phyloP scores from a whole-genome alignment of 208 protist species.

The Angomonas ambiguus region DNA sequence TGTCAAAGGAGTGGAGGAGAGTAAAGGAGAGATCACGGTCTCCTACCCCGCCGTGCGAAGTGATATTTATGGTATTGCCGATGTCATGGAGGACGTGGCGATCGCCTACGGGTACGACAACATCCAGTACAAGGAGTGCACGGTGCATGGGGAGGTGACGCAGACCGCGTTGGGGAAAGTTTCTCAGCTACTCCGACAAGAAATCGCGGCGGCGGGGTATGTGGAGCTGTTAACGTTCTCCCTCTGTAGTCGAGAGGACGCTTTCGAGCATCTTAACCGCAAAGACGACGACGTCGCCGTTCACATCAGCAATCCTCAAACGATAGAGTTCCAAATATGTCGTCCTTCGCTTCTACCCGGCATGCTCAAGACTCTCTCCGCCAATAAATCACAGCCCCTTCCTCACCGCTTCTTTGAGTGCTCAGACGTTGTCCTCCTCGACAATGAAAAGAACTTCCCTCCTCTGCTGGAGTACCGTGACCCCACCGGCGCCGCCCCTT shows the following conservation, averaged over 20 bases:
- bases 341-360: slow-evolving; percentile 94
- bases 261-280: slow-evolving; percentile 75
- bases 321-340: slow-evolving; percentile 93
- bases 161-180: slow-evolving; percentile 94
- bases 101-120: slow-evolving; percentile 98
- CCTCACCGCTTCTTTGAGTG: slow-evolving; percentile 97
- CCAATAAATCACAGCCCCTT: slow-evolving; percentile 90
- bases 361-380: slow-evolving; percentile 93
- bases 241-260: slow-evolving; percentile 90
- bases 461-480: slow-evolving; percentile 57
- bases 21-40: slow-evolving; percentile 72
- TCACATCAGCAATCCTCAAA: slow-evolving; percentile 92
- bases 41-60: slow-evolving; percentile 81
- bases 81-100: slow-evolving; percentile 98
- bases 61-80: slow-evolving; percentile 96
- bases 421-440: slow-evolving; percentile 93
- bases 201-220: slow-evolving; percentile 94
- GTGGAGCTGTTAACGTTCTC: slow-evolving; percentile 96
- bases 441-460: slow-evolving; percentile 84
- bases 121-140: slow-evolving; percentile 79
- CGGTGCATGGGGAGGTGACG: slow-evolving; percentile 72
- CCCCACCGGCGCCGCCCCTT: slow-evolving; percentile 14
- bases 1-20: slow-evolving; percentile 29
- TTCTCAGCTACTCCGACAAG: slow-evolving; percentile 85
- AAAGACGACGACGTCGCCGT: slow-evolving; percentile 80